phyloP scores from a whole-genome alignment of 1,284 basidiomycete species.

The Kwoniella shivajii region DNA sequence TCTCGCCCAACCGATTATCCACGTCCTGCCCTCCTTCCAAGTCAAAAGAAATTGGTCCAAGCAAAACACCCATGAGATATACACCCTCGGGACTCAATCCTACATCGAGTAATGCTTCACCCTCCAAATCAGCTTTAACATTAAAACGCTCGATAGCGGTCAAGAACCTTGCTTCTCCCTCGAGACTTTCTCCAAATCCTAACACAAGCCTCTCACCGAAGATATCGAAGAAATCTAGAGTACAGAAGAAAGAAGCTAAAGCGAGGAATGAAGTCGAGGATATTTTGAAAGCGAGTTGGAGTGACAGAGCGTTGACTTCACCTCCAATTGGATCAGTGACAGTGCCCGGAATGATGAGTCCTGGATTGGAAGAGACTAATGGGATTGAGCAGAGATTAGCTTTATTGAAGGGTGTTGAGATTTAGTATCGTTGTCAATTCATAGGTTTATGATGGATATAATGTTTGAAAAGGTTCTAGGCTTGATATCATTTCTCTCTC shows the following conservation, averaged over 20 bases:
- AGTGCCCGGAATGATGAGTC: conserved; percentile 18
- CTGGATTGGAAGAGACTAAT: conserved; percentile 23
- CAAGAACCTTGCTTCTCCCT: neutral
- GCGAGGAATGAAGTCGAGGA: conserved; percentile 27
- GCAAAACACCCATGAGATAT: neutral
- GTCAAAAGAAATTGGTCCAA: neutral
- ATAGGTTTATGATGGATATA: too few relatives aligned
- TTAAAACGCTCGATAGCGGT: conserved; percentile 11
- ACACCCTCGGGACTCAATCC: neutral
- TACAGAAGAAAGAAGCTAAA: conserved; percentile 18
- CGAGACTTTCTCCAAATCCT: neutral
- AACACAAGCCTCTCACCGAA: neutral
- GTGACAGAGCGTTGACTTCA: conserved; percentile 27
- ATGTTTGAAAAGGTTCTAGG: too few relatives aligned
- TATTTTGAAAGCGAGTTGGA: conserved; percentile 32
- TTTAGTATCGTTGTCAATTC: too few relatives aligned
- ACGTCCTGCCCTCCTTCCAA: too few relatives aligned
- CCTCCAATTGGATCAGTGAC: conserved; percentile 6
- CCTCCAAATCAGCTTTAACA: neutral
- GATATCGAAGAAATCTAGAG: conserved; percentile 1
- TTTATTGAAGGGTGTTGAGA: conserved; percentile 16
- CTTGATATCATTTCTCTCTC: too few relatives aligned
- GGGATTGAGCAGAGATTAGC: conserved; percentile 31
- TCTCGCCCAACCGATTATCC: neutral
- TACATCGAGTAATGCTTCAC: neutral